Evolutionary conservation across 2,329 filamentous ascomycete species (phyloP), one percentile per base, ranked within the genome.

Genomic region (Fusarium penzigii): DNA sequence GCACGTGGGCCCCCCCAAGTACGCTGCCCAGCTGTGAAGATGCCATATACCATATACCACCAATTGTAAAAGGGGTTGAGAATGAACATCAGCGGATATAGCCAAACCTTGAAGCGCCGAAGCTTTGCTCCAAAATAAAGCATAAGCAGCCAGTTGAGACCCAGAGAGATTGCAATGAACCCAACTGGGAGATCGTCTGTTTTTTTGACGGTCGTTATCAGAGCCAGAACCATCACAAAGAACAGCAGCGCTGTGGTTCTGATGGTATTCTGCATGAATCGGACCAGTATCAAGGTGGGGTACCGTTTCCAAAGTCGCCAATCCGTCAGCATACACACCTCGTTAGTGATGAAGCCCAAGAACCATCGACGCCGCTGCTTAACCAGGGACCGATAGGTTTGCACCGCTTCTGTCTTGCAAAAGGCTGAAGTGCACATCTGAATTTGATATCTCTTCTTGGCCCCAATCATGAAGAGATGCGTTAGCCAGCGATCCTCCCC

Each of bases 321-420:
- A 72, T 97, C 93, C 2, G 94, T 97, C 75, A 99, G 78, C 94
- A 97, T 97, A 75, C 92, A 97, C 8, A 92, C 93, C 71, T 97
- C 93, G 71, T 99, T 99, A 14, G 93, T 97, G 74, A 97, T 92
- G 72, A 96, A 97, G 29, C 93, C 93, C 41, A 97, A 79, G 70
- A 97, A 97, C 94, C 94, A 99, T 68, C 94, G 84, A 49, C 93
- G 87, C 54, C 94, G 87, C 76, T 99, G 94, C 78, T 97, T 97
- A 69, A 97, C 80, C 43, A 99, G 82, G 63, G 89, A 92, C 51
- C 76, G 76, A 71, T 92, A 92, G 3, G 88, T 92, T 73, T 96
- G 92, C 16, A 97, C 93, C 20, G 94, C 93, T 72, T 97, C 93
- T 0, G 94, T 97, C 75, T 97, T 97, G 82, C 94, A 97, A 70